These are phyloP conservation scores for Rhazya stricta DNA, from an alignment of 257 asterid species.

Conservation along the genomic window DNA sequence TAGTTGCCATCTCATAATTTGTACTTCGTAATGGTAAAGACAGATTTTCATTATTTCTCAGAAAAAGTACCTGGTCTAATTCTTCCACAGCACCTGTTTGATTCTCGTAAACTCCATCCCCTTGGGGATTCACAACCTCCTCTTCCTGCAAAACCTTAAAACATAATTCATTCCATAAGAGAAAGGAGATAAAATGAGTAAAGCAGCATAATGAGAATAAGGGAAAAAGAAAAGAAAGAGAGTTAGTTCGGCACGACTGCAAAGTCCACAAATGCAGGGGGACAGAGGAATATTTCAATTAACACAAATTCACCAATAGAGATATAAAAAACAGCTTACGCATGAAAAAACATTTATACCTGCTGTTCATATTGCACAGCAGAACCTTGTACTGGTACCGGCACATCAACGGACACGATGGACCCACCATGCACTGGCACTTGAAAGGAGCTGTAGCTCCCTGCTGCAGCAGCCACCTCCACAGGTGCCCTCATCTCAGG, in stretches of 20 bases:
- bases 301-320: neutral
- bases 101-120: conserved; percentile 28
- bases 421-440: conserved; percentile 40
- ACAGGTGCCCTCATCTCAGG: conserved; percentile 57
- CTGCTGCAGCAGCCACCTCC: conserved; percentile 61
- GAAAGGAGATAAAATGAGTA: neutral
- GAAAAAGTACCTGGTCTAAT: conserved; percentile 41
- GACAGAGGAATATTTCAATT: neutral
- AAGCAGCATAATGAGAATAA: neutral
- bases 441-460: conserved; percentile 52
- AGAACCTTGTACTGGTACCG: conserved; percentile 38
- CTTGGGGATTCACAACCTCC: conserved; percentile 36
- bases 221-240: neutral
- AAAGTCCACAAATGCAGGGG: neutral
- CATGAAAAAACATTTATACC: conserved; percentile 27
- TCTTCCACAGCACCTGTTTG: conserved; percentile 38
- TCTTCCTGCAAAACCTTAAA: conserved; percentile 44
- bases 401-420: conserved; percentile 26
- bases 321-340: neutral
- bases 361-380: conserved; percentile 39
- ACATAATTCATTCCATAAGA: neutral
- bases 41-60: conserved; percentile 18
- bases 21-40: neutral
- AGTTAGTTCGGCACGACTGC: neutral
- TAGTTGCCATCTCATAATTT: neutral